Conservation (phyloP, 768 basidiomycete genomes). For the Ephemerocybe angulata region DNA sequence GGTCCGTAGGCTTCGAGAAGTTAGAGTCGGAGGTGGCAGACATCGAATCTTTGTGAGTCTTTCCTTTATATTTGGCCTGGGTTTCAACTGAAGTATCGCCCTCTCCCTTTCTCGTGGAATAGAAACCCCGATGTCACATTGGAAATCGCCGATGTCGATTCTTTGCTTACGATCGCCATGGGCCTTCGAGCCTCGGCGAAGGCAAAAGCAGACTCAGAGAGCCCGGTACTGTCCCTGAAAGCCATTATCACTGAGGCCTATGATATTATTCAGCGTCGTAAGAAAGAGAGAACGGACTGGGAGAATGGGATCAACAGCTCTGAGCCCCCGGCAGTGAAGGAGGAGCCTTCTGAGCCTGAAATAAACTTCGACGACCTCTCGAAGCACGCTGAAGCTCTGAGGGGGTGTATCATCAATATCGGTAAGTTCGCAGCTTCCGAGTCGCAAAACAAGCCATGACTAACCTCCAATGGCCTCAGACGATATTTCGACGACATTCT, state of each 20-base stretch:
- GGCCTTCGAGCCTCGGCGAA: neutral
- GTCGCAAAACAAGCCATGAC: too few relatives aligned
- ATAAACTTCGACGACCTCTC: neutral
- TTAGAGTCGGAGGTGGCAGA: neutral
- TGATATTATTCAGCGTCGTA: constrained; percentile 12
- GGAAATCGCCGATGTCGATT: neutral
- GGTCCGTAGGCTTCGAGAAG: neutral
- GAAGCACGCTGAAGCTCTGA: neutral
- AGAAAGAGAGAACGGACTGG: constrained; percentile 6
- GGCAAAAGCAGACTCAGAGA: neutral
- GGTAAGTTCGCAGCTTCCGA: neutral
- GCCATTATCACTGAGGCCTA: neutral
- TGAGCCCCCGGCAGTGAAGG: neutral
- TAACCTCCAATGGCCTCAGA: neutral
- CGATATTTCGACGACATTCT: constrained; percentile 13
- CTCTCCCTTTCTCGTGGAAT: neutral
- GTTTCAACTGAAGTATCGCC: too few relatives aligned
- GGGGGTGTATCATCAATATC: neutral
- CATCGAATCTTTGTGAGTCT: too few relatives aligned
- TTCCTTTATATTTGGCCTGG: too few relatives aligned
- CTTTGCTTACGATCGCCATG: neutral
- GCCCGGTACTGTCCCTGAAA: neutral
- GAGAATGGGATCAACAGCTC: neutral
- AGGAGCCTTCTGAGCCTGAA: neutral
- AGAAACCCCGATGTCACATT: neutral